Percentiles rank a stretch among this genome's conserved stretches.
Evolutionary conservation across 768 basidiomycete species (phyloP).

Genomic region (Podaxis mareebaensis): DNA sequence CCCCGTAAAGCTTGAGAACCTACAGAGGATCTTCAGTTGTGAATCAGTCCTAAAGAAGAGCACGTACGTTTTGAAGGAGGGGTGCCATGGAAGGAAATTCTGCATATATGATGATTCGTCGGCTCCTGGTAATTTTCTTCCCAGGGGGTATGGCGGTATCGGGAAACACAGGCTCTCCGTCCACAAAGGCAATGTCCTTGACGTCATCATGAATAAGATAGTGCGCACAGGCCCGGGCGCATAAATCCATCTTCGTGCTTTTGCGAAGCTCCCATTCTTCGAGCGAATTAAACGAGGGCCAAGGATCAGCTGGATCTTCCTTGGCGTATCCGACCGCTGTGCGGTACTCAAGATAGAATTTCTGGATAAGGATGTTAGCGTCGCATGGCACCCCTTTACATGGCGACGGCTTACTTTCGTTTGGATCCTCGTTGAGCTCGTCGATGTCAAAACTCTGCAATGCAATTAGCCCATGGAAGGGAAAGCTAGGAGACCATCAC

Average conservation of each 20-base stretch:
- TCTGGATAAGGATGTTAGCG: not conserved
- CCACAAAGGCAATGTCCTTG: not conserved
- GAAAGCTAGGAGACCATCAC: not conserved
- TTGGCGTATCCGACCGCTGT: constrained; percentile 13
- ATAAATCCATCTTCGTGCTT: constrained; percentile 21
- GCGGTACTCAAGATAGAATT: constrained; percentile 22
- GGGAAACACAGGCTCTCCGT: not conserved
- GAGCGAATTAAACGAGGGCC: constrained; percentile 15
- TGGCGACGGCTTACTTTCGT: not conserved
- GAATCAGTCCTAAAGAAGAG: not conserved
- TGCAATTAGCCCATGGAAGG: not conserved
- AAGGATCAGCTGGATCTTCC: not conserved
- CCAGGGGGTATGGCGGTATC: not conserved
- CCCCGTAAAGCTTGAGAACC: not conserved
- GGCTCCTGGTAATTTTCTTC: not conserved
- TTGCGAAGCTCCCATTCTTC: constrained; percentile 18
- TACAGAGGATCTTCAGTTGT: not conserved
- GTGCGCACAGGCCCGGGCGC: not conserved
- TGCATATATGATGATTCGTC: not conserved
- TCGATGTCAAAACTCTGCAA: not conserved
- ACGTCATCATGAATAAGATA: not conserved
- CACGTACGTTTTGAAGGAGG: not conserved
- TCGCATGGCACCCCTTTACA: no score
- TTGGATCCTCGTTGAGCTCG: not conserved
- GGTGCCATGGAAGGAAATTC: not conserved